Conservation (phyloP, 2,329 filamentous ascomycete genomes). For the Gnomoniopsis sp. region DNA sequence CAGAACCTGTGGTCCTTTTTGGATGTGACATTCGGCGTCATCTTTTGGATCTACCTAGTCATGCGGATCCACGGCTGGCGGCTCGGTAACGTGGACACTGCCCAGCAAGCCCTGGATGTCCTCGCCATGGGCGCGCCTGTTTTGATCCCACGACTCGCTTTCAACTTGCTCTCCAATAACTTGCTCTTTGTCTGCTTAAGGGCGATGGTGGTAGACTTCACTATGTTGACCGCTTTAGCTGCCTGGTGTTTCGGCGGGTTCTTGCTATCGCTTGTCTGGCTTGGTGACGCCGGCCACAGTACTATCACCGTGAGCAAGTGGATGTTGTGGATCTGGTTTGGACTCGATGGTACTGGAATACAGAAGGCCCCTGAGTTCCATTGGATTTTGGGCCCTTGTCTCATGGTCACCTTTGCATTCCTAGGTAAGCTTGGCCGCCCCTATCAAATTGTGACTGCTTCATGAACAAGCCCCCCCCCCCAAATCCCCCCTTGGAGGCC, state of each 20-base stretch:
- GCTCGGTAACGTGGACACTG: constrained; percentile 42
- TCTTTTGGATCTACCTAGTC: constrained; percentile 67
- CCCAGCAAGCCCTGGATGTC: constrained; percentile 70
- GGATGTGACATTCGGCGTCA: constrained; percentile 71
- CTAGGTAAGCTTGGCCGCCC: constrained; percentile 39
- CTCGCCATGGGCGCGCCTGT: constrained; percentile 77
- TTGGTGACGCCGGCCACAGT: constrained; percentile 61
- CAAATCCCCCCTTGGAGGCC: neutral
- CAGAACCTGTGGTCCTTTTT: constrained; percentile 88
- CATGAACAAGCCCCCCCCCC: too few relatives aligned
- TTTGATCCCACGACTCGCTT: constrained; percentile 73
- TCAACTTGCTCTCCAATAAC: constrained; percentile 80
- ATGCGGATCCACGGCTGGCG: constrained; percentile 65
- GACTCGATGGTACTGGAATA: constrained; percentile 69
- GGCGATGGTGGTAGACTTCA: constrained; percentile 84
- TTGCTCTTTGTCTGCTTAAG: constrained; percentile 77
- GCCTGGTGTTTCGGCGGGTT: constrained; percentile 81
- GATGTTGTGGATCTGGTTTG: constrained; percentile 95
- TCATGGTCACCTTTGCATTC: constrained; percentile 84
- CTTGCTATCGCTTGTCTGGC: constrained; percentile 74
- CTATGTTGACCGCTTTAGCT: constrained; percentile 70
- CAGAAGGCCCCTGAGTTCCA: constrained; percentile 67
- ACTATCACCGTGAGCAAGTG: constrained; percentile 75
- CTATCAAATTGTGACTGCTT: neutral
- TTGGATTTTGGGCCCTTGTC: constrained; percentile 69